Evolutionary conservation across 805 yeast genomes (phyloP).

Genomic region (Suhomyces faveliae): DNA sequence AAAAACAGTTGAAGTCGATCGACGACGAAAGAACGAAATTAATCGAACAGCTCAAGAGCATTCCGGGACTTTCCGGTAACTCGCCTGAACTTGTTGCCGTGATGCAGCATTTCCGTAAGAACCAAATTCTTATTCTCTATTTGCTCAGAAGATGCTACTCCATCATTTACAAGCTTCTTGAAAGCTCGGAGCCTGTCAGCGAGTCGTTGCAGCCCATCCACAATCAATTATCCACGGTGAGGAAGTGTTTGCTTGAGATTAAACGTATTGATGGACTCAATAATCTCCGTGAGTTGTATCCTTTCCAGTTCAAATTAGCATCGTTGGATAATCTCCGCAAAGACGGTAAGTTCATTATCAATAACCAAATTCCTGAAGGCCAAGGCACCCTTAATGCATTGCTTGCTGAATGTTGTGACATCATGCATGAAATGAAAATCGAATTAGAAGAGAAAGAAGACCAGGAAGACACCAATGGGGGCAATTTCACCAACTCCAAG

Average conservation of each 20-base stretch:
- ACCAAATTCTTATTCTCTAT: conserved; percentile 59
- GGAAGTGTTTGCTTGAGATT: conserved; percentile 85
- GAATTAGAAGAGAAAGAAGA: conserved; percentile 69
- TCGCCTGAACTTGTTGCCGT: neutral
- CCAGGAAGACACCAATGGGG: conserved; percentile 20
- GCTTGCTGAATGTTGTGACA: conserved; percentile 91
- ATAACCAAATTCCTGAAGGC: conserved; percentile 92
- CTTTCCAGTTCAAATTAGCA: conserved; percentile 92
- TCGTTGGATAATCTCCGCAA: conserved; percentile 80
- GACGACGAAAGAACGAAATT: conserved; percentile 65
- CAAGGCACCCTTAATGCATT: conserved; percentile 93
- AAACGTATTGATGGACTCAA: conserved; percentile 91
- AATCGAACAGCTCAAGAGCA: conserved; percentile 47
- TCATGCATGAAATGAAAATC: conserved; percentile 83
- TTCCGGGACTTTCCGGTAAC: conserved; percentile 12
- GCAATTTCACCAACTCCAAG: conserved; percentile 14
- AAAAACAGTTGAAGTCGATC: conserved; percentile 66
- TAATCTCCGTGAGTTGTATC: conserved; percentile 85
- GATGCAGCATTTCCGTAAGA: conserved; percentile 19
- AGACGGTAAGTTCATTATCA: conserved; percentile 91
- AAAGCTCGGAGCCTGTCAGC: conserved; percentile 91
- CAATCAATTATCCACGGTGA: conserved; percentile 88
- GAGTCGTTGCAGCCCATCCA: conserved; percentile 92
- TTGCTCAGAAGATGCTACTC: conserved; percentile 89
- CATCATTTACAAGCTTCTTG: conserved; percentile 81